Conservation (phyloP, 805 yeast species). For the Kurtzmaniella fragi region DNA sequence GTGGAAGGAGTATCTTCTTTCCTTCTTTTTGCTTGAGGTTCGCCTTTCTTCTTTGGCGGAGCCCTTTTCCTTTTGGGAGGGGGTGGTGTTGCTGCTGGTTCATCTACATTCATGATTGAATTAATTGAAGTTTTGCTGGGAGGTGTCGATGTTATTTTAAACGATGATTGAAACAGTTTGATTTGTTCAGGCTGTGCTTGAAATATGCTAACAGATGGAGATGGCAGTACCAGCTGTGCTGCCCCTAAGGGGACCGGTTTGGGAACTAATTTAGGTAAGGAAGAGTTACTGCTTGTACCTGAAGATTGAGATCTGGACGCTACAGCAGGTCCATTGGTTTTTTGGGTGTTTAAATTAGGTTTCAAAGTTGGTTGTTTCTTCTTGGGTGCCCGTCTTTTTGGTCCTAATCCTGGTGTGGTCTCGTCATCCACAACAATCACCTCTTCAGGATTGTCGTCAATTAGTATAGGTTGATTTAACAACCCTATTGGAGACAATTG, state of each 20-base stretch:
- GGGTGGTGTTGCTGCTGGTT: constrained; percentile 6
- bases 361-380: constrained; percentile 5
- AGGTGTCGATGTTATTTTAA: constrained; percentile 3
- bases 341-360: background rate
- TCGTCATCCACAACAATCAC: constrained; percentile 5
- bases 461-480: constrained; percentile 3
- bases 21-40: constrained; percentile 21
- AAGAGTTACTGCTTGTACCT: no score
- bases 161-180: constrained; percentile 20
- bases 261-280: constrained; percentile 15
- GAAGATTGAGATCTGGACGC: constrained; percentile 3
- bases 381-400: constrained; percentile 4
- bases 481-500: constrained; percentile 1
- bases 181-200: constrained; percentile 18
- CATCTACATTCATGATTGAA: constrained; percentile 36
- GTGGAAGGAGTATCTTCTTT: constrained; percentile 2
- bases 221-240: constrained; percentile 3
- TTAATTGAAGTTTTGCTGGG: constrained; percentile 34
- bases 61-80: constrained; percentile 12
- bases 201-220: background rate
- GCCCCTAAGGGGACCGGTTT: constrained; percentile 9
- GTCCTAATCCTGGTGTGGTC: constrained; percentile 7
- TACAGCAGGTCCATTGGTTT: constrained; percentile 2
- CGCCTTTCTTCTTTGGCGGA: constrained; percentile 11
- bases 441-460: background rate